Conservation (phyloP, 768 basidiomycete species). For the Russula abietina region DNA sequence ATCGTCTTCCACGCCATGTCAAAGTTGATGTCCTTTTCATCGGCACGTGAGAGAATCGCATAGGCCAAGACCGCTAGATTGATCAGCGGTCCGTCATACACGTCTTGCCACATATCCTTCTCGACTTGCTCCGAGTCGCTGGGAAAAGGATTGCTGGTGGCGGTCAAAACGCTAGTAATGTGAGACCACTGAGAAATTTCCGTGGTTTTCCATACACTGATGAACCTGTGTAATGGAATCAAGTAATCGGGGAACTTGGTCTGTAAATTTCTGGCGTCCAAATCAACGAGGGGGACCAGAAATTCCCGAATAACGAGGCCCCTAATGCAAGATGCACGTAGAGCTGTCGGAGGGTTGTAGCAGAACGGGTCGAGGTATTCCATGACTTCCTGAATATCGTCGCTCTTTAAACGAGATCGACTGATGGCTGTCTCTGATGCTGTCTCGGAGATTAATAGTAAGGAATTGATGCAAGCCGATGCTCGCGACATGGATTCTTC, state of each 20-base stretch:
- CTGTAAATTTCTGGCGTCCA: too few species aligned
- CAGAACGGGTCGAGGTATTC: background rate
- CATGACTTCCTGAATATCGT: too few species aligned
- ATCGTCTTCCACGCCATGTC: constrained; percentile 2
- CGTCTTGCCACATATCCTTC: too few species aligned
- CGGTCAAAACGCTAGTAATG: background rate
- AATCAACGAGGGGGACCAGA: too few species aligned
- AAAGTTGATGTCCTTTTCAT: background rate
- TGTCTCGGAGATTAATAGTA: too few species aligned
- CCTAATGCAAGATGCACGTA: constrained; percentile 9
- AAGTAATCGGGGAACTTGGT: too few species aligned
- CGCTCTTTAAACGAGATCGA: too few species aligned
- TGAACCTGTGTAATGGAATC: too few species aligned
- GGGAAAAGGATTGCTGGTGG: background rate
- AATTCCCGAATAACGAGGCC: background rate
- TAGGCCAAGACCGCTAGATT: background rate
- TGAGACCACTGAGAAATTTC: background rate
- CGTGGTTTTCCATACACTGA: too few species aligned
- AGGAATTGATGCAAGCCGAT: too few species aligned
- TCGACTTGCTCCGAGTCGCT: background rate
- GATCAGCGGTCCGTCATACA: constrained; percentile 13
- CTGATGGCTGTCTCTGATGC: too few species aligned
- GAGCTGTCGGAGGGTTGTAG: background rate
- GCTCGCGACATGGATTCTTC: too few species aligned
- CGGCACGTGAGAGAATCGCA: background rate